Evolutionary conservation across 108 stramenopile species (phyloP).

Genomic region (Nannochloropsis salina): DNA sequence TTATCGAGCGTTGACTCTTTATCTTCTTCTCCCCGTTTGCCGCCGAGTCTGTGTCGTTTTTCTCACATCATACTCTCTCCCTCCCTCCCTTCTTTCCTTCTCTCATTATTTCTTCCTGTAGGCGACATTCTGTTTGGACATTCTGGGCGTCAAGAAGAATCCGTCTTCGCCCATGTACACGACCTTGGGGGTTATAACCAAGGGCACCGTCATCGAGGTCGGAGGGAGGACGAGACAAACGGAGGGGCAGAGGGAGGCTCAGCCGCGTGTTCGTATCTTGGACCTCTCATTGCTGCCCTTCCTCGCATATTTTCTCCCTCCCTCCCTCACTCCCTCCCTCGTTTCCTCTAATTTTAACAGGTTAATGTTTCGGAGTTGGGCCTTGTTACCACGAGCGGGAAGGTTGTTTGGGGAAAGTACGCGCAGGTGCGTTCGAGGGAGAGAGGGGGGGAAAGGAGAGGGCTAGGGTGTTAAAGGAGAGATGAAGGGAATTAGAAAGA

Average conservation of each 20-base stretch:
- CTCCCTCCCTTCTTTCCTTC: not conserved
- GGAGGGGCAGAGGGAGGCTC: not conserved
- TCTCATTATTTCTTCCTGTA: slow-evolving; percentile 40
- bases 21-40: no score
- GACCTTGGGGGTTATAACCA: slow-evolving; percentile 95
- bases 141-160: slow-evolving; percentile 98
- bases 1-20: no score
- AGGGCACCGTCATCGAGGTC: slow-evolving; percentile 94
- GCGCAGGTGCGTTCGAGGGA: slow-evolving; percentile 58
- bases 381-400: slow-evolving; percentile 92
- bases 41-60: not conserved
- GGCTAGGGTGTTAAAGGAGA: not conserved
- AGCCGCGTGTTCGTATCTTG: not conserved
- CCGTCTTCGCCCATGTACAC: slow-evolving; percentile 82
- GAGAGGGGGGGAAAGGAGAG: not conserved
- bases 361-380: slow-evolving; percentile 96
- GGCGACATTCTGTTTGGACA: slow-evolving; percentile 95
- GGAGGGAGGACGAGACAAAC: not conserved
- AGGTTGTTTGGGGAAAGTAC: slow-evolving; percentile 98
- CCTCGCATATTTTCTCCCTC: not conserved
- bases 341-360: not conserved
- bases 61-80: not conserved
- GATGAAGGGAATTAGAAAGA: not conserved
- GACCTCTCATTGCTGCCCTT: not conserved
- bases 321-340: not conserved